Evolutionary conservation across 2,329 filamentous ascomycete species (phyloP).

Genomic region (Beauveria sp.): DNA sequence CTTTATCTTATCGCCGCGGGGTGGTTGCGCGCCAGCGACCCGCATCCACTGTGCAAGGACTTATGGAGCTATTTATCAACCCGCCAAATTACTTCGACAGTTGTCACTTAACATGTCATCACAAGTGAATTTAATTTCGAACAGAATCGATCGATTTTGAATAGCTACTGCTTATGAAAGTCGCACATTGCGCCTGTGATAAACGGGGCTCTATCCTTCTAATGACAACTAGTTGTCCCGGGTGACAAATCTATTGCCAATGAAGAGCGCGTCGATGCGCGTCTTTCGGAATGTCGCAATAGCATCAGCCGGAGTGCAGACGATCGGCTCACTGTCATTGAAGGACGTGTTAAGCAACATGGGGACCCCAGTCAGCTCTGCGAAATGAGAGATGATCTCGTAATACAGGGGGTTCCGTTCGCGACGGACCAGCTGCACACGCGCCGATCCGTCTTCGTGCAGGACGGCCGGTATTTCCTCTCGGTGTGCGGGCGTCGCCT

Average conservation of each 20-base stretch:
- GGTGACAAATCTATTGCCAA: background rate
- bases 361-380: background rate
- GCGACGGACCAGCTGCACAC: slow-evolving; percentile 1
- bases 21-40: background rate
- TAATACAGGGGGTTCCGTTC: background rate
- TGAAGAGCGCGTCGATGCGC: background rate
- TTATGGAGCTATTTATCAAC: too few relatives aligned
- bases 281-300: slow-evolving; percentile 5
- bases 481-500: background rate
- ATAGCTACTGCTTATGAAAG: too few relatives aligned
- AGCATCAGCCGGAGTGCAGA: slow-evolving; percentile 2
- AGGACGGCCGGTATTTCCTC: background rate
- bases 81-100: too few relatives aligned
- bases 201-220: background rate
- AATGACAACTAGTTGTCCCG: background rate
- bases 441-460: slow-evolving; percentile 1
- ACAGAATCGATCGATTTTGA: too few relatives aligned
- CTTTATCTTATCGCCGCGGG: slow-evolving; percentile 34
- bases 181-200: background rate
- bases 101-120: too few relatives aligned
- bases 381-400: background rate
- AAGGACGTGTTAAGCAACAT: slow-evolving; percentile 7
- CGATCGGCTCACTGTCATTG: slow-evolving; percentile 3
- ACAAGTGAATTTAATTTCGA: too few relatives aligned
- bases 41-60: too few relatives aligned